Base-by-base conservation (phyloP, 1,139 yeast genomes). In the Blastobotrys capitulatus region DNA sequence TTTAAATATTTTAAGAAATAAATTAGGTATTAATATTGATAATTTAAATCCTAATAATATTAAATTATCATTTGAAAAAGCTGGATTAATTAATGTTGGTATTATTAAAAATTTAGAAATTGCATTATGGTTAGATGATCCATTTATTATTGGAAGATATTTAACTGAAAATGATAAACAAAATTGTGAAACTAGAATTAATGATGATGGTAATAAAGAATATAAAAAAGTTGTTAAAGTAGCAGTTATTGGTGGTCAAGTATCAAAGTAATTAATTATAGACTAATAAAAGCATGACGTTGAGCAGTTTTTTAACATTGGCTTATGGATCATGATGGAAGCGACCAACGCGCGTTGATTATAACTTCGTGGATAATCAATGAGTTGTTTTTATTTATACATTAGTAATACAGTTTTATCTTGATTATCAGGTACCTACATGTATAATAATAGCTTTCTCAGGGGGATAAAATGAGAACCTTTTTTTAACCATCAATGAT, bases 221-320 rank as follows among this genome's bases (percentile, higher is more conserved):
- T 44, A 38, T 20, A 19, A 16, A 22, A 20, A 25, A 15, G 34
- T 32, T 6, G 25, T 44, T 15, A 32, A 44, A 22, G n/a, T 44
- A 25, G 48, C 48, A 2, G 34, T 38, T 6, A 31, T 32, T 9
- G 43, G 25, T n/a, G 48, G 48, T 9, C 48, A 44, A 34, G 38
- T 35, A n/a, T 35, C 32, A 3, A 29, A 9, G 9, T 29, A 26
- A 26, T 26, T 26, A 7, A n/a, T n/a, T n/a, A n/a, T n/a, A n/a
- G n/a, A n/a, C n/a, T n/a, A n/a, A n/a, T n/a, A n/a, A n/a, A n/a
- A n/a, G n/a, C n/a, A n/a, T n/a, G n/a, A n/a, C n/a, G n/a, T n/a
- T n/a, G n/a, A n/a, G n/a, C n/a, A n/a, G n/a, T n/a, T n/a, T n/a
- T n/a, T n/a, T n/a, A n/a, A n/a, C n/a, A n/a, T n/a, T n/a, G n/a